Evolutionary conservation across 1,139 yeast species (phyloP).

Genomic region (Scheffersomyces segobiensis): DNA sequence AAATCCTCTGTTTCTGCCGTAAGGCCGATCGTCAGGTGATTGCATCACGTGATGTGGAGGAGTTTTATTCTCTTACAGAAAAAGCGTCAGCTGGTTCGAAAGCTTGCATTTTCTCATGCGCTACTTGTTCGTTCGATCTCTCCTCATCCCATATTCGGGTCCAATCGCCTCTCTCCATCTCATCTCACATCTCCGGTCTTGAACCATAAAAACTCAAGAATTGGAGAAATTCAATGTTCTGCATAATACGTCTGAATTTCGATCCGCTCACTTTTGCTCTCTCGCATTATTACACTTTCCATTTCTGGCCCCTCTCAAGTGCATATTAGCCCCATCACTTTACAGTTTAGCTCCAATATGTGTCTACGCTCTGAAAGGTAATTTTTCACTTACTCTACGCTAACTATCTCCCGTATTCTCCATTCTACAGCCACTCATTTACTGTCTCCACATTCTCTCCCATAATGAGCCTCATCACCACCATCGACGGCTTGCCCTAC

Average conservation of each 20-base stretch:
- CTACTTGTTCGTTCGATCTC: too few relatives aligned
- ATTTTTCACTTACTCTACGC: background rate
- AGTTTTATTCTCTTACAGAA: background rate
- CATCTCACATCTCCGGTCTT: too few relatives aligned
- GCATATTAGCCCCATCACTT: background rate
- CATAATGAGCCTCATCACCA: conserved; percentile 4
- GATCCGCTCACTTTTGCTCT: too few relatives aligned
- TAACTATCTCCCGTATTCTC: background rate
- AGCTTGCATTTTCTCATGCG: too few relatives aligned
- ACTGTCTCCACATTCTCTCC: too few relatives aligned
- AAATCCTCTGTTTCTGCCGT: background rate
- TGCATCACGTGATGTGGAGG: background rate
- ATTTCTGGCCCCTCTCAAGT: background rate
- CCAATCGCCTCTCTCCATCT: too few relatives aligned
- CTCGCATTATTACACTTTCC: too few relatives aligned
- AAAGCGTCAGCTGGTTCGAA: background rate
- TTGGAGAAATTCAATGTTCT: too few relatives aligned
- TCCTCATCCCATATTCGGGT: too few relatives aligned
- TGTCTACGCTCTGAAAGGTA: background rate
- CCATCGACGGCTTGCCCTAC: conserved; percentile 16
- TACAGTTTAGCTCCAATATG: background rate
- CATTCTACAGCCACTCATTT: too few relatives aligned
- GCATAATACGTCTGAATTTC: too few relatives aligned
- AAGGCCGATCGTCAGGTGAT: background rate
- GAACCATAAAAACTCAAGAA: too few relatives aligned